Percentiles rank a stretch among this genome's conserved stretches.
These are phyloP conservation scores for Xerocomellus intermedius DNA, from an alignment of 768 basidiomycete species.

Conservation along the genomic window DNA sequence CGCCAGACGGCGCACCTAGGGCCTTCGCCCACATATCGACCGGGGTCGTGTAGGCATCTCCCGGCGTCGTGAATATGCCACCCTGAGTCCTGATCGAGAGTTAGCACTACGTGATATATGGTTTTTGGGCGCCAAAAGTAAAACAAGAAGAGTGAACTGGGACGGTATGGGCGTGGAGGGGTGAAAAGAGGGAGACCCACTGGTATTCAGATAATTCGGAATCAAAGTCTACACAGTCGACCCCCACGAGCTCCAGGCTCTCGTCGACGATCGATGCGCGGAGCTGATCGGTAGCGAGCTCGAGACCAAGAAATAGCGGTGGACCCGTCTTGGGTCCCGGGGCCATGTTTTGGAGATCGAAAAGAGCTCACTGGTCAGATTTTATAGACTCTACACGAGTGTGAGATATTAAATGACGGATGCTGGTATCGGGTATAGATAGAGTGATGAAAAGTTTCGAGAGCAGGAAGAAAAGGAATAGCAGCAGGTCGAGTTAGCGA, in stretches of 20 bases:
- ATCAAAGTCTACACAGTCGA: constrained; percentile 84
- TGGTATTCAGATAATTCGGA: constrained; percentile 75
- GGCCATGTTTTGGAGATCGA: constrained; percentile 27
- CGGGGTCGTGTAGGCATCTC: constrained; percentile 84
- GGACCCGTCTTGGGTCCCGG: constrained; percentile 40
- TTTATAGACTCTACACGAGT: constrained; percentile 5
- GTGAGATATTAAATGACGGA: constrained; percentile 16
- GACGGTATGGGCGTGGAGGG: not conserved
- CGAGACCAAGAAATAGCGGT: constrained; percentile 80
- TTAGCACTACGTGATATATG: constrained; percentile 18
- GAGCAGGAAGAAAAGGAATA: constrained; percentile 8
- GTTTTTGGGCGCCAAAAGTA: constrained; percentile 1
- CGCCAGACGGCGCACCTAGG: constrained; percentile 56
- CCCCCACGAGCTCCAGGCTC: constrained; percentile 75
- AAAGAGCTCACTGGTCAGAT: not conserved
- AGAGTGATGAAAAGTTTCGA: constrained; percentile 11
- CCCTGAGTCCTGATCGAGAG: constrained; percentile 64
- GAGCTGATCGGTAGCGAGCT: constrained; percentile 81
- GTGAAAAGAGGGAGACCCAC: constrained; percentile 45
- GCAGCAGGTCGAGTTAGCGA: constrained; percentile 3
- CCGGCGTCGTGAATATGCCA: constrained; percentile 83
- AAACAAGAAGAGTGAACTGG: not conserved
- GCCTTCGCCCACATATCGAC: constrained; percentile 91
- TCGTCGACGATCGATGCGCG: constrained; percentile 84
- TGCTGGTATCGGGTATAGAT: constrained; percentile 34